Percentiles rank a stretch among this genome's conserved stretches.
Evolutionary conservation across 1,284 basidiomycete genomes (phyloP).

Genomic region (Apiotrichum laibachii): DNA sequence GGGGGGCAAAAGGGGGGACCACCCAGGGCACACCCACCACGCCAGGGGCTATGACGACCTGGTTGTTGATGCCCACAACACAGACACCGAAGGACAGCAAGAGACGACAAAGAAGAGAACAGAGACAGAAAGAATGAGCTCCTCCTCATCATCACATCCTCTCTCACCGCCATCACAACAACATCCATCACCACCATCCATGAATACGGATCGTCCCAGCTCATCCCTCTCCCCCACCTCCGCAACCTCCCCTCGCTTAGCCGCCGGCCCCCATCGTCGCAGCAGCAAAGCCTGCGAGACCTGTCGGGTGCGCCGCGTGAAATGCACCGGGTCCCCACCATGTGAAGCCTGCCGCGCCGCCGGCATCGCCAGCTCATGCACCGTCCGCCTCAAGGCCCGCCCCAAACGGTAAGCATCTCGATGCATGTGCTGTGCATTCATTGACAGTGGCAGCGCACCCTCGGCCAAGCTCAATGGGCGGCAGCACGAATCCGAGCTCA

Average conservation of each 20-base stretch:
- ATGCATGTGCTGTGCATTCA: background rate
- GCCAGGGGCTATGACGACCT: background rate
- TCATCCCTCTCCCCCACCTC: background rate
- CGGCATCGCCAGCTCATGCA: conserved; percentile 16
- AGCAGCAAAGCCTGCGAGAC: conserved; percentile 29
- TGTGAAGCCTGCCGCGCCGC: conserved; percentile 21
- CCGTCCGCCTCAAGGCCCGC: conserved; percentile 24
- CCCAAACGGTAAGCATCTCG: conserved; percentile 23
- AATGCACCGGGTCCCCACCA: conserved; percentile 23
- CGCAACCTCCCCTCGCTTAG: background rate
- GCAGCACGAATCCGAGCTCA: background rate
- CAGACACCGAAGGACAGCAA: background rate
- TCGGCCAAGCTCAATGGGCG: conserved; percentile 12
- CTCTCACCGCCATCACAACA: too few relatives aligned
- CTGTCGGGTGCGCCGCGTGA: conserved; percentile 21
- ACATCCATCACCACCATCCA: too few relatives aligned
- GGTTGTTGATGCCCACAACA: background rate
- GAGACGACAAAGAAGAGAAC: too few relatives aligned
- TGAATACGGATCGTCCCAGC: background rate
- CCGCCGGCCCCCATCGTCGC: background rate
- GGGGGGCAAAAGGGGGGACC: background rate
- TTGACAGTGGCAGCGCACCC: conserved; percentile 11
- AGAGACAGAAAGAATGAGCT: too few relatives aligned
- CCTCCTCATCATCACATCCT: too few relatives aligned
- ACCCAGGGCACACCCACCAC: background rate